These are phyloP conservation scores for Trypanosomatidae sp. DNA, from an alignment of 208 protist species.

Conservation along the genomic window DNA sequence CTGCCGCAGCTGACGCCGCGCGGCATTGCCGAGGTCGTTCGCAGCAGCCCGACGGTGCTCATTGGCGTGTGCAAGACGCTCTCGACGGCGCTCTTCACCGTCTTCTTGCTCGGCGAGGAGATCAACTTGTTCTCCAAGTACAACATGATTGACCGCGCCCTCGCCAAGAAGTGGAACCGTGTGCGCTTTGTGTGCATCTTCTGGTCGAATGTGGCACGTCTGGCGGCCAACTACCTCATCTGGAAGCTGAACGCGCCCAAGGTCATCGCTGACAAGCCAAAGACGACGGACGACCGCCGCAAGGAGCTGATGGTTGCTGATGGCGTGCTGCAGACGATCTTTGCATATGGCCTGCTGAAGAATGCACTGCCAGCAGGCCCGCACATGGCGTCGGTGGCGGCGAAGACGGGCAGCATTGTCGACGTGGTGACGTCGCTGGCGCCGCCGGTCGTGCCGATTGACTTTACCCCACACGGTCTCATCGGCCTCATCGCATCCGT, in stretches of 20 bases:
- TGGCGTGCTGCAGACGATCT: slow-evolving; percentile 47
- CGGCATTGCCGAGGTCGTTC: slow-evolving; percentile 21
- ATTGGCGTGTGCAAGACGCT: slow-evolving; percentile 37
- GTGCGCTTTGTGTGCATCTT: slow-evolving; percentile 73
- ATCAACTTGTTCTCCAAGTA: slow-evolving; percentile 39
- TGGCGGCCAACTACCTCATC: slow-evolving; percentile 44
- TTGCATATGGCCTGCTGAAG: slow-evolving; percentile 64
- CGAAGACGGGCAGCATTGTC: slow-evolving; percentile 23
- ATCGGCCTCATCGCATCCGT: slow-evolving; percentile 51
- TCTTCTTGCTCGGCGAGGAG: slow-evolving; percentile 71
- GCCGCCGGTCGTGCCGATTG: slow-evolving; percentile 26
- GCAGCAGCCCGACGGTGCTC: slow-evolving; percentile 15
- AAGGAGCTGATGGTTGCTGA: slow-evolving; percentile 45
- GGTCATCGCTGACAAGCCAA: slow-evolving; percentile 19
- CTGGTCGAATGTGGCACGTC: slow-evolving; percentile 67
- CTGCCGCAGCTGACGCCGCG: slow-evolving; percentile 28
- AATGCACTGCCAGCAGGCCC: slow-evolving; percentile 30
- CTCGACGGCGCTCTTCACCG: slow-evolving; percentile 46
- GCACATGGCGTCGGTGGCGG: slow-evolving; percentile 12
- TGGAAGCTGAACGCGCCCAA: slow-evolving; percentile 27
- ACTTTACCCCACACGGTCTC: slow-evolving; percentile 44
- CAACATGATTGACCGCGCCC: slow-evolving; percentile 14
- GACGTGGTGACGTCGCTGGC: slow-evolving; percentile 44
- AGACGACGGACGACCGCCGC: slow-evolving; percentile 32
- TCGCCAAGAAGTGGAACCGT: slow-evolving; percentile 34